These are phyloP conservation scores for Fraxinus angustifolia DNA, from an alignment of 305 asterid genomes.

Conservation along the genomic window DNA sequence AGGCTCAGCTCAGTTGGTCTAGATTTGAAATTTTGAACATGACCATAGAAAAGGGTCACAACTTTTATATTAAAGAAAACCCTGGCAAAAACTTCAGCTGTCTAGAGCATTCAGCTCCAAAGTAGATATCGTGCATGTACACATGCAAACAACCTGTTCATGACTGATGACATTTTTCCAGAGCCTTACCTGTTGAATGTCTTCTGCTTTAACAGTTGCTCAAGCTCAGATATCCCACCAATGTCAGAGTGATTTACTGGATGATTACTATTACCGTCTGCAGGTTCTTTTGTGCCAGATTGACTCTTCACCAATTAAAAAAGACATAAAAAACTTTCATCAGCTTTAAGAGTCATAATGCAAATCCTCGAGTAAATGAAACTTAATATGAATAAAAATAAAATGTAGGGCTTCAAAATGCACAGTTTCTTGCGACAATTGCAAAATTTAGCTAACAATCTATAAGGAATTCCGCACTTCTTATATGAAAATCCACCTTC, in stretches of 20 bases:
- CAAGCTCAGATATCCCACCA: conserved; percentile 58
- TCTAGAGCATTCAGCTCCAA: neutral
- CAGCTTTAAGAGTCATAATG: neutral
- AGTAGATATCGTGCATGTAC: neutral
- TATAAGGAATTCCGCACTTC: neutral
- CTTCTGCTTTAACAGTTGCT: conserved; percentile 66
- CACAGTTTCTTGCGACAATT: neutral
- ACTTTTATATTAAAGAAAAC: neutral
- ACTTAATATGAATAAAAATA: neutral
- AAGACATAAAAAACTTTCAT: neutral
- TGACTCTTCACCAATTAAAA: conserved; percentile 37
- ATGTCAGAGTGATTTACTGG: conserved; percentile 25
- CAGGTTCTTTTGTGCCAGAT: conserved; percentile 35
- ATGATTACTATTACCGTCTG: conserved; percentile 31
- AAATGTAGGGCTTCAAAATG: neutral
- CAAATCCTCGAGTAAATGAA: neutral
- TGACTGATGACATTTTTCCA: neutral
- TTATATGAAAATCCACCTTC: neutral
- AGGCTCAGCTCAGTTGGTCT: neutral
- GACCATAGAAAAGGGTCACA: neutral
- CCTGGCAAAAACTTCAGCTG: neutral
- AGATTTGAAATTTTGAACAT: neutral
- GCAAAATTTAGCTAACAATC: neutral
- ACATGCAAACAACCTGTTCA: conserved; percentile 6
- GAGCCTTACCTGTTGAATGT: conserved; percentile 59